These are phyloP conservation scores for Dothideomycetes sp. DNA, from an alignment of 2,329 filamentous ascomycete genomes.

Conservation along the genomic window DNA sequence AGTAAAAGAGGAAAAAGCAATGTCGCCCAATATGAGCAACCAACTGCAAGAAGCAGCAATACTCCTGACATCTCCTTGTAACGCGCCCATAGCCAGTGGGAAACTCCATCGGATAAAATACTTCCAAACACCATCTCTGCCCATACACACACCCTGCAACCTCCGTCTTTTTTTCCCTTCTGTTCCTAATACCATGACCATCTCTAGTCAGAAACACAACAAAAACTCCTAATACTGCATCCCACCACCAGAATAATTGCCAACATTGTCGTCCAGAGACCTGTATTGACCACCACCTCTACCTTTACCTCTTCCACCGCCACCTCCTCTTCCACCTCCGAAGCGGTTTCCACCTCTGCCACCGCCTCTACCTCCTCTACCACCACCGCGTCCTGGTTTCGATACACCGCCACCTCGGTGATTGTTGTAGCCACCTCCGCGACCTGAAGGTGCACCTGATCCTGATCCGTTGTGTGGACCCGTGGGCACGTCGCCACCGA, in stretches of 20 bases:
- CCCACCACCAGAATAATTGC: slow-evolving; percentile 25
- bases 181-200: too few species aligned
- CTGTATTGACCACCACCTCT: slow-evolving; percentile 29
- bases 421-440: slow-evolving; percentile 19
- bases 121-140: too few species aligned
- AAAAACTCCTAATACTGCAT: slow-evolving; percentile 28
- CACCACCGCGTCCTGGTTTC: slow-evolving; percentile 26
- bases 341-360: slow-evolving; percentile 39
- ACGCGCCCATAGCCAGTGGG: too few species aligned
- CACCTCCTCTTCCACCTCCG: slow-evolving; percentile 25
- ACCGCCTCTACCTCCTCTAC: slow-evolving; percentile 30
- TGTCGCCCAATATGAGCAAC: too few species aligned
- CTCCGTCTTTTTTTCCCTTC: too few species aligned
- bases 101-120: too few species aligned
- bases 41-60: too few species aligned
- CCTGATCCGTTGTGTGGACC: slow-evolving; percentile 25
- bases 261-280: slow-evolving; percentile 36
- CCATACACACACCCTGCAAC: too few species aligned
- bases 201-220: too few species aligned
- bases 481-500: slow-evolving; percentile 18
- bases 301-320: slow-evolving; percentile 22
- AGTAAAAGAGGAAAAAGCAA: too few species aligned
- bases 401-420: slow-evolving; percentile 32
- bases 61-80: too few species aligned
- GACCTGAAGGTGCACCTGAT: slow-evolving; percentile 14